Evolutionary conservation across 768 basidiomycete genomes (phyloP).

Genomic region (Tephrocybe sp.): DNA sequence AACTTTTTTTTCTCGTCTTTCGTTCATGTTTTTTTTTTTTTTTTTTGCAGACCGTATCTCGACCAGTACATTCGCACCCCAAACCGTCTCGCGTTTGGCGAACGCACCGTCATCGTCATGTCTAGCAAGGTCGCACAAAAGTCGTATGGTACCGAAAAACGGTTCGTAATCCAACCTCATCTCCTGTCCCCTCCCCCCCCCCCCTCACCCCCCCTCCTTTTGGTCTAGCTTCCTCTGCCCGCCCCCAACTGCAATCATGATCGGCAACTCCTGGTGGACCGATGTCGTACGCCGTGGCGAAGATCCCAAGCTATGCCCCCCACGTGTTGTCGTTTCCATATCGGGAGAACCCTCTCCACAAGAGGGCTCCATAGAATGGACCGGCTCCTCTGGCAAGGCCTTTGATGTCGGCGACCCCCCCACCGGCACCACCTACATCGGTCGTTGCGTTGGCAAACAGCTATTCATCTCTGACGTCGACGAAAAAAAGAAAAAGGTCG

Average conservation of each 20-base stretch:
- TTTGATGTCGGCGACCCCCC: slow-evolving; percentile 82
- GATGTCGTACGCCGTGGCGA: slow-evolving; percentile 75
- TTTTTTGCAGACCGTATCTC: slow-evolving; percentile 62
- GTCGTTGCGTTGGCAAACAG: slow-evolving; percentile 91
- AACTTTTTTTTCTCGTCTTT: slow-evolving; percentile 16
- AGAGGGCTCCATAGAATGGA: slow-evolving; percentile 89
- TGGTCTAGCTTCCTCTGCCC: slow-evolving; percentile 86
- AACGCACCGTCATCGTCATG: slow-evolving; percentile 94
- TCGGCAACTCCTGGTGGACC: slow-evolving; percentile 94
- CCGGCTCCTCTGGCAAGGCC: slow-evolving; percentile 76
- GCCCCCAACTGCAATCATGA: slow-evolving; percentile 91
- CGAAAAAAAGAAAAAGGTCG: slow-evolving; percentile 94
- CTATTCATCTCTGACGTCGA: slow-evolving; percentile 94
- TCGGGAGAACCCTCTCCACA: slow-evolving; percentile 87
- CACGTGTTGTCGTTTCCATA: slow-evolving; percentile 85
- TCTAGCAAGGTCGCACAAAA: slow-evolving; percentile 98
- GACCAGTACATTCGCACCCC: slow-evolving; percentile 83
- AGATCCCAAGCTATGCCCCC: slow-evolving; percentile 72
- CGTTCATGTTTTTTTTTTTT: not conserved
- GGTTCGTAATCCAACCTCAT: too few relatives aligned
- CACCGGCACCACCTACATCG: slow-evolving; percentile 84
- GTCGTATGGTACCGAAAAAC: slow-evolving; percentile 94
- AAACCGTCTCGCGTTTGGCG: slow-evolving; percentile 88
- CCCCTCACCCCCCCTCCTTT: slow-evolving; percentile 4
- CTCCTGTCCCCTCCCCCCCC: not conserved